Evolutionary conservation across 192 early-diverging fungal genomes (phyloP), one percentile per base, ranked within the genome.

Genomic region (Coemansia sp.): DNA sequence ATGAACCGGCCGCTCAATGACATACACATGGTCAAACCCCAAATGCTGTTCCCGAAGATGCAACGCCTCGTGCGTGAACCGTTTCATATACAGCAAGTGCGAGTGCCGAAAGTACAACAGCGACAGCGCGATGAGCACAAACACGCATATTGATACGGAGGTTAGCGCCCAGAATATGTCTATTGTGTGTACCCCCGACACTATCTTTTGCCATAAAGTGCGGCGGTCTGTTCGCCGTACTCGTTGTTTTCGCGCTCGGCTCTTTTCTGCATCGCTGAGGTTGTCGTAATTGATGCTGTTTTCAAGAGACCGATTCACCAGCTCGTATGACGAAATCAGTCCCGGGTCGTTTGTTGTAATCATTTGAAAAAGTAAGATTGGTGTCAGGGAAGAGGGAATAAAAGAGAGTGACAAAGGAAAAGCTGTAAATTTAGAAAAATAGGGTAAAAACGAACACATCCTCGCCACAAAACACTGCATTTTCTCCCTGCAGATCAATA

Each of bases 141-240:
- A 80, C n/a, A 65, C 61, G 37, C 57, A 57, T 0, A 74, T 45
- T 0, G 77, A 80, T 10, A 59, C 56, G 16, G 57, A 45, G 1
- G 77, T 80, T 9, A 80, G 64, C 16, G 68, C 72, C 77, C 77
- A 80, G 62, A 80, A 80, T 54, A 80, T 61, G 41, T 80, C 77
- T 14, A 80, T 49, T 39, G 54, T 66, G 35, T 65, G 71, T 16
- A 65, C 54, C 12, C 62, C 35, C 1, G 54, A 61, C 26, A 68
- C 14, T 7, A 48, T 23, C 37, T 54, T 53, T 52, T 74, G 71
- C 64, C 64, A 54, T 6, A 61, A 47, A 20, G 65, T 47, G 13
- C 66, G 61, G 23, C 65, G 64, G 38, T 61, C 66, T 4, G 47
- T 27, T 16, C 64, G 73, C 38, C 73, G 66, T 37, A 69, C 73